phyloP scores from a whole-genome alignment of 2,329 filamentous ascomycete species.

The Penicillium italicum region DNA sequence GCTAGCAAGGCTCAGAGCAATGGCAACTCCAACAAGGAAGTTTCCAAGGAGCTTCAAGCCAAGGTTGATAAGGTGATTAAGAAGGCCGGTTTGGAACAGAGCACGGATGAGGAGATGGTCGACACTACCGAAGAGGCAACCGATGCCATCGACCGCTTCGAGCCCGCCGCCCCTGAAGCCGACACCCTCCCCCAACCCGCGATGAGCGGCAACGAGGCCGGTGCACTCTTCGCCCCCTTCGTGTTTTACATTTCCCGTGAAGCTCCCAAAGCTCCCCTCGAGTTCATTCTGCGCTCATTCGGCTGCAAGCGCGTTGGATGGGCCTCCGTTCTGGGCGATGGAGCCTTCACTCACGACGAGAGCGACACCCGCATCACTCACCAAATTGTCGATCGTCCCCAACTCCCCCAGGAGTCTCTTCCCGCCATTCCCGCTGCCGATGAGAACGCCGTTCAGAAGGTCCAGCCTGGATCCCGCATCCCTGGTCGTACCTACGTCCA shows the following conservation, averaged over 20 bases:
- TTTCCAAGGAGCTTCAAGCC: constrained; percentile 67
- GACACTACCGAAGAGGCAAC: constrained; percentile 50
- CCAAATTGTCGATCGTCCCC: constrained; percentile 88
- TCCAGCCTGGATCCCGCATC: constrained; percentile 66
- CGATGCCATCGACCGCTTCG: constrained; percentile 83
- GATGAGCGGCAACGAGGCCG: constrained; percentile 61
- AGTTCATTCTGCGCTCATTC: constrained; percentile 90
- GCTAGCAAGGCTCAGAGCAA: constrained; percentile 53
- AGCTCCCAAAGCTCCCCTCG: constrained; percentile 81
- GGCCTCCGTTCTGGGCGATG: constrained; percentile 86
- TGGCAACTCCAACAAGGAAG: constrained; percentile 50
- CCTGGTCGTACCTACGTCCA: constrained; percentile 92
- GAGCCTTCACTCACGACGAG: constrained; percentile 88
- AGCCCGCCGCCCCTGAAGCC: constrained; percentile 75
- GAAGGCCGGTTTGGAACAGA: constrained; percentile 40
- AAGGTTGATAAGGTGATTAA: constrained; percentile 58
- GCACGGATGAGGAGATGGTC: constrained; percentile 43
- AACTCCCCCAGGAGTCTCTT: constrained; percentile 58
- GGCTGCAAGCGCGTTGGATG: constrained; percentile 95
- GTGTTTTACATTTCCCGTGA: constrained; percentile 93
- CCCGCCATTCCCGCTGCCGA: constrained; percentile 42
- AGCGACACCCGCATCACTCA: constrained; percentile 86
- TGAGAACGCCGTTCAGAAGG: constrained; percentile 42
- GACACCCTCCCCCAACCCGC: constrained; percentile 81
- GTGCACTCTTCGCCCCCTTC: constrained; percentile 78